Conservation (phyloP, 345 rosid genomes). For the Lepidium aucheri region DNA sequence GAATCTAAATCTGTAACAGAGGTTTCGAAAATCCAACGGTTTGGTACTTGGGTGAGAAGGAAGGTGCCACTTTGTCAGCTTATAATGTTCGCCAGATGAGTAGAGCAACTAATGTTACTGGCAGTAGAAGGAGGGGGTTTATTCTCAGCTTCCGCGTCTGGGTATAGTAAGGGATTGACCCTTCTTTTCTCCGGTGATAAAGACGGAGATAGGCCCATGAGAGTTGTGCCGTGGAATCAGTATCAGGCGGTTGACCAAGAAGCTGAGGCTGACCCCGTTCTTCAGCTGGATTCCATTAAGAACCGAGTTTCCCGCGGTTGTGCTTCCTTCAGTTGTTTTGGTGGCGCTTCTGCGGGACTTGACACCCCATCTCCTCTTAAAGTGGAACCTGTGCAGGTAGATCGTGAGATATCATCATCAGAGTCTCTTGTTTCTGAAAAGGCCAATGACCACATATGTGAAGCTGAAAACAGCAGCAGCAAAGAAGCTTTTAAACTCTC, state of each 20-base stretch:
- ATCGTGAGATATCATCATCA: conserved; percentile 39
- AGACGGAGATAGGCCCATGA: conserved; percentile 80
- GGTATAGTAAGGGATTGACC: conserved; percentile 84
- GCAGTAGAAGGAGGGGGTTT: conserved; percentile 98
- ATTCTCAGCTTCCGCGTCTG: conserved; percentile 93
- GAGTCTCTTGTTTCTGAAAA: conserved; percentile 42
- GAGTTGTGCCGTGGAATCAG: conserved; percentile 92
- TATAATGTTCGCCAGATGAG: conserved; percentile 50
- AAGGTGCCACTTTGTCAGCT: conserved; percentile 20
- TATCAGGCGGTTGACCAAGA: conserved; percentile 93
- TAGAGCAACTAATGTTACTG: conserved; percentile 75
- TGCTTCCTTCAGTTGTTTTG: conserved; percentile 81
- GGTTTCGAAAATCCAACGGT: conserved; percentile 25
- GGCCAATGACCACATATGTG: conserved; percentile 28
- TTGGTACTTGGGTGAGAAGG: conserved; percentile 3
- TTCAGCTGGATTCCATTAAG: conserved; percentile 95
- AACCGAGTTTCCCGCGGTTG: conserved; percentile 76
- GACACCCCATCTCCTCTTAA: conserved; percentile 67
- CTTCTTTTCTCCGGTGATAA: conserved; percentile 86
- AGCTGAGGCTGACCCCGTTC: conserved; percentile 43
- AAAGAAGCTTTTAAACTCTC: conserved; percentile 35
- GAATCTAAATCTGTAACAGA: conserved; percentile 17
- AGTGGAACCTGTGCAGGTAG: conserved; percentile 63
- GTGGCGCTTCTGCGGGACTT: conserved; percentile 75
- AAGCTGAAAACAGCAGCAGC: conserved; percentile 39